Evolutionary conservation across 176 grass and related monocot species (phyloP).

Genomic region (Carex kokanica): DNA sequence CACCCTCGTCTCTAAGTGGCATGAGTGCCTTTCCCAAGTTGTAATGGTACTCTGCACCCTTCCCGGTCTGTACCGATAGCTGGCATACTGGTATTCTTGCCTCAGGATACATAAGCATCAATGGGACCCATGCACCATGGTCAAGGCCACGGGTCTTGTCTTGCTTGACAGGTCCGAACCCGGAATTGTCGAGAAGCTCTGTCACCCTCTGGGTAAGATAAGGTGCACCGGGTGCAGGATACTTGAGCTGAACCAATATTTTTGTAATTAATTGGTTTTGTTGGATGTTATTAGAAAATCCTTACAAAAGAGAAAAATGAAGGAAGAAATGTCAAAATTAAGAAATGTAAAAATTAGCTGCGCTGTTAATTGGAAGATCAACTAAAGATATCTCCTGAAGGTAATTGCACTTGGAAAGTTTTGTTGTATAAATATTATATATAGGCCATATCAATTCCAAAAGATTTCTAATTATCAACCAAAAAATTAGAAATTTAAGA

Average conservation of each 20-base stretch:
- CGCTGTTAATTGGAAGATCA: too few species aligned
- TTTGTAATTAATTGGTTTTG: not conserved
- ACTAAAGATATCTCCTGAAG: too few species aligned
- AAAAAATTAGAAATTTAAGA: too few species aligned
- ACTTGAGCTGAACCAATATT: conserved; percentile 54
- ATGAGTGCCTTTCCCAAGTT: conserved; percentile 69
- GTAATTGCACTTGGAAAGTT: too few species aligned
- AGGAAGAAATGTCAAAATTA: not conserved
- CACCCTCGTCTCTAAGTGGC: conserved; percentile 53
- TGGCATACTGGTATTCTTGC: conserved; percentile 74
- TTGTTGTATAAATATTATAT: too few species aligned
- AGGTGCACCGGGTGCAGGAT: conserved; percentile 65
- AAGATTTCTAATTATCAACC: too few species aligned
- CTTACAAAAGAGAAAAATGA: not conserved
- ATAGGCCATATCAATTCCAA: too few species aligned
- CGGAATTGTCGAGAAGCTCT: conserved; percentile 51
- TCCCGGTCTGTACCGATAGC: conserved; percentile 57
- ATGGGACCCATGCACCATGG: conserved; percentile 81
- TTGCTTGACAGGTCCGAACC: conserved; percentile 64
- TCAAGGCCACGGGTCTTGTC: conserved; percentile 71
- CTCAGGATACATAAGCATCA: conserved; percentile 86
- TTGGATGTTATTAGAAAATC: too few species aligned
- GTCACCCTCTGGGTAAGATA: conserved; percentile 54
- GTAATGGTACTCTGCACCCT: conserved; percentile 65
- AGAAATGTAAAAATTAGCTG: too few species aligned